phyloP scores from a whole-genome alignment of 2,329 filamentous ascomycete species.

The Sphaerulina populicola region DNA sequence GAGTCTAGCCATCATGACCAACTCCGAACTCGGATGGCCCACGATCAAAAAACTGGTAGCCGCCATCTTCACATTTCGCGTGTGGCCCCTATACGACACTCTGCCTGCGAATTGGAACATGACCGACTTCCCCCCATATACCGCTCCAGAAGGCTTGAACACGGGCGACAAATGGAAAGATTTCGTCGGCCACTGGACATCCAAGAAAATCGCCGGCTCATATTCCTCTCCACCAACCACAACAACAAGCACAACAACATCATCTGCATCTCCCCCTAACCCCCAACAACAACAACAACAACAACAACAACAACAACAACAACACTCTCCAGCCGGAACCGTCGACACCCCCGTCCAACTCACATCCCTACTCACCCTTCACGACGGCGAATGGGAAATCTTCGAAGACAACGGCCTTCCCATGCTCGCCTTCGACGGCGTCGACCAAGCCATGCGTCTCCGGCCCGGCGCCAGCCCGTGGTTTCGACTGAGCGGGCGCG shows the following conservation, averaged over 20 bases:
- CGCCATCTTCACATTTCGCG: slow-evolving; percentile 16
- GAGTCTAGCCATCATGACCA: slow-evolving; percentile 21
- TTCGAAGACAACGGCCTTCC: slow-evolving; percentile 6
- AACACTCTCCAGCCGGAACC: background rate
- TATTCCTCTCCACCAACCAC: background rate
- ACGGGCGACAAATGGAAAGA: slow-evolving; percentile 3
- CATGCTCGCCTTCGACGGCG: slow-evolving; percentile 9
- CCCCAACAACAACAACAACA: background rate
- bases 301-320: background rate
- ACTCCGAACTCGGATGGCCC: slow-evolving; percentile 11
- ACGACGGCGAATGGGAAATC: slow-evolving; percentile 8
- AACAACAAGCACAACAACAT: background rate
- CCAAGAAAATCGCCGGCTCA: background rate
- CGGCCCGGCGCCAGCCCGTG: background rate
- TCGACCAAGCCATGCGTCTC: slow-evolving; percentile 5
- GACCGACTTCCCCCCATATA: slow-evolving; percentile 9
- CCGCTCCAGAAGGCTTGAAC: slow-evolving; percentile 6
- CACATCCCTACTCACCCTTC: background rate
- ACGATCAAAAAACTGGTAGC: slow-evolving; percentile 13
- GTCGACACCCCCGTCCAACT: background rate
- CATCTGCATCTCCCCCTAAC: background rate
- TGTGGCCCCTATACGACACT: slow-evolving; percentile 12
- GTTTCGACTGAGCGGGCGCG: background rate
- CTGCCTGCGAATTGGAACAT: slow-evolving; percentile 4
- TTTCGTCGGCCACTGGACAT: slow-evolving; percentile 9